Base-by-base conservation (phyloP, 148 eudicot genomes). In the Suaeda aralocaspica region DNA sequence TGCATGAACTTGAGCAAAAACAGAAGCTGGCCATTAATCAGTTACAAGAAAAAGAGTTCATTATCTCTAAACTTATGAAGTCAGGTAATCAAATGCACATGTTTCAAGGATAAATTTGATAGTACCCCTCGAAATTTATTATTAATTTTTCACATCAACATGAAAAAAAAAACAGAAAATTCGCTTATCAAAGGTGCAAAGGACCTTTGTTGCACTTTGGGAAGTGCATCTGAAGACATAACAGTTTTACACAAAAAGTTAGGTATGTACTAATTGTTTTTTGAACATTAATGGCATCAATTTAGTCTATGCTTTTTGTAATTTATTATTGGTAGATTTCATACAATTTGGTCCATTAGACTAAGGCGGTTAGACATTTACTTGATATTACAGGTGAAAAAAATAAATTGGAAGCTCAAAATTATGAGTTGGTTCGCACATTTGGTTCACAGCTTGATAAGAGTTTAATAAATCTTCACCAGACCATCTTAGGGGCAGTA, bases 401-500 rank as follows among this genome's bases (percentile, higher is more conserved):
- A 73, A 81, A 78, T 72, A 81, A 73, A 78, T 14, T 92, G 64
- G 96, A 92, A 69, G 78, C 73, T 52, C 82, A 86, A 74, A 92
- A 92, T 77, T 89, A 83, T 67, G 80, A 82, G 78, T 61, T 88
- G 62, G 83, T 92, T 34, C 78, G 83, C 69, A 71, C 81, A 58
- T 88, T 92, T 77, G 93, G 96, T 76, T 80, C 83, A 57, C 85
- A 90, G 72, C 96, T 92, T 70, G 98, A 89, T 57, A 81, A 83
- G 70, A 86, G 88, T 77, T 85, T 92, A 73, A 85, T 81, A 74
- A 84, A 82, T 72, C 77, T 92, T 80, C 88, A 89, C 48, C 73
- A 81, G 64, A 80, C 81, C 51, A 72, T 89, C 56, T 69, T 81
- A n/a, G 85, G 86, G 31, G 86, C 93, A 59, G 86, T 90, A 64